A percentile compares a stretch with the other conserved stretches of the same genome.
Conservation (phyloP, 345 rosid genomes). For the Aquilaria sinensis region DNA sequence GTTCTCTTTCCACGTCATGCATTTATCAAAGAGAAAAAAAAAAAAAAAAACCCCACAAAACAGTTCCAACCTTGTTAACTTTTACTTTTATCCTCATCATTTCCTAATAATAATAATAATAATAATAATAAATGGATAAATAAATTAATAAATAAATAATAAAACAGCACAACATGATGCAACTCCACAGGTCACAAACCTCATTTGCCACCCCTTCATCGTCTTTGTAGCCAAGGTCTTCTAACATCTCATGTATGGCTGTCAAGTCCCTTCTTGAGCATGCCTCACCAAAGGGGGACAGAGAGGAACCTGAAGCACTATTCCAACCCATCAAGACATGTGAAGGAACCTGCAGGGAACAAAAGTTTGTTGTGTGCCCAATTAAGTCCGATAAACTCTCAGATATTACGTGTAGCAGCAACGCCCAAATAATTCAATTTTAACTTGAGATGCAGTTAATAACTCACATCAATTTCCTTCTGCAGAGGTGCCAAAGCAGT, state of each 20-base stretch:
- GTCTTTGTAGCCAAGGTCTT: slow-evolving; percentile 71
- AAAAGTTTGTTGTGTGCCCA: too few species aligned
- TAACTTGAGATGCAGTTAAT: slow-evolving; percentile 17
- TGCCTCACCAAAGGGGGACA: slow-evolving; percentile 93
- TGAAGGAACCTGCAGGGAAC: slow-evolving; percentile 64
- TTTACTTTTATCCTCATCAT: too few species aligned
- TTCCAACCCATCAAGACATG: slow-evolving; percentile 73
- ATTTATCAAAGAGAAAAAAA: too few species aligned
- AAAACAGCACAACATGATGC: neutral
- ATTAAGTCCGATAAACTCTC: too few species aligned
- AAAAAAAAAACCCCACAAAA: too few species aligned
- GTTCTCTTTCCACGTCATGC: too few species aligned
- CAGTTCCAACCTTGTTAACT: too few species aligned
- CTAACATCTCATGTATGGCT: slow-evolving; percentile 73
- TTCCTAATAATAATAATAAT: too few species aligned
- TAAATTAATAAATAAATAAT: neutral
- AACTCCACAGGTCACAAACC: slow-evolving; percentile 31
- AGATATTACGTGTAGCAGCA: too few species aligned
- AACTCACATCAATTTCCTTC: slow-evolving; percentile 67
- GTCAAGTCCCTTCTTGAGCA: slow-evolving; percentile 79
- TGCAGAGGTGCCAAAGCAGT: slow-evolving; percentile 84
- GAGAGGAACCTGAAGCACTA: slow-evolving; percentile 43
- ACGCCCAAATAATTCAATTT: too few species aligned
- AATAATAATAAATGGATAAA: too few species aligned
- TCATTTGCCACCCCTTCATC: slow-evolving; percentile 89